Base-by-base conservation (phyloP, 1,284 basidiomycete genomes). In the Microbotryum silenes-acaulis region DNA sequence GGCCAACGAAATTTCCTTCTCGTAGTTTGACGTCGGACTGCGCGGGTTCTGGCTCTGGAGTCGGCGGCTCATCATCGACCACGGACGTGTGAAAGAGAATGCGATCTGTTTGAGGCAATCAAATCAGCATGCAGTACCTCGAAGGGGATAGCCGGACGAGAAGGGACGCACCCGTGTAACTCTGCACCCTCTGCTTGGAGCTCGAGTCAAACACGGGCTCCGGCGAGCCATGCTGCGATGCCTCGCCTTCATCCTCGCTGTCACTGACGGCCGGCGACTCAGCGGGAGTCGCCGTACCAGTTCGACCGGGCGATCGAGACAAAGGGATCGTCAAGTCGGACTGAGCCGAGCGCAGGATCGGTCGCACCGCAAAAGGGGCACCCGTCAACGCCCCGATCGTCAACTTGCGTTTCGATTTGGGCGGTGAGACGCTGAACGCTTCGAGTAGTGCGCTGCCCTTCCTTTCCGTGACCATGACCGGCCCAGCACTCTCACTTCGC, bases 181-280 rank as follows among this genome's bases (percentile, higher is more conserved):
- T 59, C 54, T 72, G 71, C 21, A 72, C 71, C 6, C 71, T 61
- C 59, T 72, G 71, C 62, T 72, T 72, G 27, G 61, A 58, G 20
- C 61, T 64, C 21, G 67, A 60, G 37, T 72, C 71, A 49, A 65
- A 71, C 2, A 61, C 59, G 2, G 45, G 63, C 46, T 63, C 66
- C 58, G 27, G 47, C 48, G 7, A 18, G 27, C 56, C 6, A 4
- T 23, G 4, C 20, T 18, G 45, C 8, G 37, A 54, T 25, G 14
- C 18, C 14, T 48, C 52, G 12, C 10, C 27, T 4, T 54, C 58
- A 8, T 46, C 29, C 4, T 42, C 25, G 25, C 6, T 42, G 18
- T 37, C 23, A 14, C 14, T 59, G 48, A 23, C 23, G 16, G n/a
- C n/a, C 45, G n/a, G 16, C 12, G 20, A 23, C 51, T 48, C 7